Evolutionary conservation across 2,329 filamentous ascomycete species (phyloP).

Genomic region (Verticillium zaregamsianum): DNA sequence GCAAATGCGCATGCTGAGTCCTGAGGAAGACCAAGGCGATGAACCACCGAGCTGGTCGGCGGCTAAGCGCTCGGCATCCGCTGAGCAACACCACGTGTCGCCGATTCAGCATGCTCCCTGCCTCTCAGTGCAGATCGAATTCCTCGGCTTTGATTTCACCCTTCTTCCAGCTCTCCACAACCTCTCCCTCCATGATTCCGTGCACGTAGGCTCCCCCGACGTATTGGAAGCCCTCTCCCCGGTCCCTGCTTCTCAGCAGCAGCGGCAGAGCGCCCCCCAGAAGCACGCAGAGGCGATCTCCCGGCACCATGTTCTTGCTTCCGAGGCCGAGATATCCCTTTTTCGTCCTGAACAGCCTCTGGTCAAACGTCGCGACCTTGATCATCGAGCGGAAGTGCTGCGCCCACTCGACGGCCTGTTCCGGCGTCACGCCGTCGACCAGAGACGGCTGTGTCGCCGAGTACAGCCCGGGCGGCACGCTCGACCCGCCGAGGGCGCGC

Average conservation of each 20-base stretch:
- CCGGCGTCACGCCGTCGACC: neutral
- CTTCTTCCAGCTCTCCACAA: neutral
- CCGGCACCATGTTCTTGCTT: neutral
- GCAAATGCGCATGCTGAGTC: neutral
- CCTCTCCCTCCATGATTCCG: neutral
- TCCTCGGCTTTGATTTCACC: neutral
- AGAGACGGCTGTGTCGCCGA: neutral
- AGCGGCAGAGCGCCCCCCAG: neutral
- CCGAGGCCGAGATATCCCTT: neutral
- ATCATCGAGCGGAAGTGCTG: neutral
- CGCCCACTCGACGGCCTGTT: neutral
- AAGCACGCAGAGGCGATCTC: neutral
- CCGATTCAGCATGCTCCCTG: neutral
- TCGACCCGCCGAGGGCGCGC: neutral
- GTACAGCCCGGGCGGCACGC: neutral
- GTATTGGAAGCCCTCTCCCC: neutral
- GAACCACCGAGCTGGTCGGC: neutral
- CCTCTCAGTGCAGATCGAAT: neutral
- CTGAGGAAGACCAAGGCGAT: neutral
- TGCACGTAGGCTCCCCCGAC: neutral
- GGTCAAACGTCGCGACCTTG: neutral
- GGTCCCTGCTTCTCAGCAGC: neutral
- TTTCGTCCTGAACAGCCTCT: neutral
- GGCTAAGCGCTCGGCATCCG: neutral
- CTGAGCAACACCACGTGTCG: neutral